These are phyloP conservation scores for Metschnikowia sp. DNA, from an alignment of 805 yeast genomes.

Conservation along the genomic window DNA sequence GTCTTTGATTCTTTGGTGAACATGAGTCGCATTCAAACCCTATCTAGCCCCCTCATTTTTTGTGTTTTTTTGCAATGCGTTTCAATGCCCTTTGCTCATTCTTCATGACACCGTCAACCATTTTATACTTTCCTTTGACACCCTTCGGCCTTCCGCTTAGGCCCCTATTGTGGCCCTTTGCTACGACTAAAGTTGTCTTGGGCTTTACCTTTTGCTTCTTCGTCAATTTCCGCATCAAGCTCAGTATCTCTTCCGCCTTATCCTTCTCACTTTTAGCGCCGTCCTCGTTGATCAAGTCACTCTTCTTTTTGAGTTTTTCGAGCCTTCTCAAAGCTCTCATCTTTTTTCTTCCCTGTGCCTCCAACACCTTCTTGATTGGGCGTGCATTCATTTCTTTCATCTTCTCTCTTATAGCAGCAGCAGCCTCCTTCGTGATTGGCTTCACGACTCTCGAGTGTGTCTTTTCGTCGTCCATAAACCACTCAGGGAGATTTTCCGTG, in stretches of 20 bases:
- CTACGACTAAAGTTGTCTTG: constrained; percentile 83
- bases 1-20: not conserved
- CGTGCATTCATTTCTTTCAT: constrained; percentile 78
- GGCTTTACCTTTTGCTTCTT: constrained; percentile 73
- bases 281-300: constrained; percentile 87
- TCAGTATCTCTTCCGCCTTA: constrained; percentile 88
- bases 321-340: constrained; percentile 84
- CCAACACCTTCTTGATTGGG: constrained; percentile 97
- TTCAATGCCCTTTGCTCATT: constrained; percentile 92
- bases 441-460: constrained; percentile 79
- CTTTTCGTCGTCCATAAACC: constrained; percentile 94
- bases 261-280: constrained; percentile 84
- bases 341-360: constrained; percentile 95
- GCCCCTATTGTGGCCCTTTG: constrained; percentile 81
- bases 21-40: not conserved
- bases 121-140: constrained; percentile 94
- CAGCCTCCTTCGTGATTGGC: constrained; percentile 89
- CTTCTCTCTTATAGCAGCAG: constrained; percentile 42
- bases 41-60: constrained; percentile 36
- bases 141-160: constrained; percentile 95
- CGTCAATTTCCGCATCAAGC: constrained; percentile 75
- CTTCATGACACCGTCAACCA: constrained; percentile 98
- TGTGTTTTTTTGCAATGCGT: constrained; percentile 84
- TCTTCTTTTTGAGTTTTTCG: constrained; percentile 88
- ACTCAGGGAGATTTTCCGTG: constrained; percentile 85